Percentiles rank a stretch among this genome's conserved stretches.
phyloP scores from a whole-genome alignment of 495 filamentous ascomycete genomes.

The Penicillium chermesinum region DNA sequence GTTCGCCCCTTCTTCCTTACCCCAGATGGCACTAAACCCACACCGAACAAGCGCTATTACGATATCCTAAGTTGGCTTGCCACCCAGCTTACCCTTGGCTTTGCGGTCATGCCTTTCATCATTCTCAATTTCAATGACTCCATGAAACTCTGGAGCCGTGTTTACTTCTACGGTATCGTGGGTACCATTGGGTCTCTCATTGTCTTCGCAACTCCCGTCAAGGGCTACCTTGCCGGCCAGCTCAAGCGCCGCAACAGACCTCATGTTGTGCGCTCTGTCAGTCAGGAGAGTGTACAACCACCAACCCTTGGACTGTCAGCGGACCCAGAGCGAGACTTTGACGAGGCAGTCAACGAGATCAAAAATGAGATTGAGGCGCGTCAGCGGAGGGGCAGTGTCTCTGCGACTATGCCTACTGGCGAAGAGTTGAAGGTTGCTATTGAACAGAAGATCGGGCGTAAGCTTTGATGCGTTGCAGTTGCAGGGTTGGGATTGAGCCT shows the following conservation, averaged over 20 bases:
- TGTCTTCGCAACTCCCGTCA: slow-evolving; percentile 78
- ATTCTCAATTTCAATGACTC: slow-evolving; percentile 64
- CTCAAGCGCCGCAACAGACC: slow-evolving; percentile 55
- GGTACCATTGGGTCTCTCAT: slow-evolving; percentile 57
- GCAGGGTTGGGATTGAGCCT: background rate
- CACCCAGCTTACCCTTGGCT: slow-evolving; percentile 81
- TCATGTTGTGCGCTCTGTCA: slow-evolving; percentile 21
- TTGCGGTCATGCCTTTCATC: slow-evolving; percentile 77
- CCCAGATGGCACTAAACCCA: slow-evolving; percentile 58
- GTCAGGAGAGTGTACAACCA: slow-evolving; percentile 33
- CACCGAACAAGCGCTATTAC: slow-evolving; percentile 75
- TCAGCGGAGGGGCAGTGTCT: slow-evolving; percentile 47
- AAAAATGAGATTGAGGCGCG: slow-evolving; percentile 60
- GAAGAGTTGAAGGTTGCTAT: slow-evolving; percentile 43
- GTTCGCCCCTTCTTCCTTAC: slow-evolving; percentile 91
- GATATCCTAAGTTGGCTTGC: slow-evolving; percentile 73
- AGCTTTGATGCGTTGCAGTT: slow-evolving; percentile 25
- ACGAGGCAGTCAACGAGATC: slow-evolving; percentile 74
- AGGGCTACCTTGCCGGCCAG: slow-evolving; percentile 50
- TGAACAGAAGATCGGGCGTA: slow-evolving; percentile 42
- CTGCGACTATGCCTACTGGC: slow-evolving; percentile 43
- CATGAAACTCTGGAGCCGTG: slow-evolving; percentile 68
- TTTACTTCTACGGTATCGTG: slow-evolving; percentile 84
- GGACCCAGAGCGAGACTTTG: slow-evolving; percentile 71
- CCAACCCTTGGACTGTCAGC: slow-evolving; percentile 71